Conservation (phyloP, 164 flowering plant genomes). For the Dillenia turbinata region DNA sequence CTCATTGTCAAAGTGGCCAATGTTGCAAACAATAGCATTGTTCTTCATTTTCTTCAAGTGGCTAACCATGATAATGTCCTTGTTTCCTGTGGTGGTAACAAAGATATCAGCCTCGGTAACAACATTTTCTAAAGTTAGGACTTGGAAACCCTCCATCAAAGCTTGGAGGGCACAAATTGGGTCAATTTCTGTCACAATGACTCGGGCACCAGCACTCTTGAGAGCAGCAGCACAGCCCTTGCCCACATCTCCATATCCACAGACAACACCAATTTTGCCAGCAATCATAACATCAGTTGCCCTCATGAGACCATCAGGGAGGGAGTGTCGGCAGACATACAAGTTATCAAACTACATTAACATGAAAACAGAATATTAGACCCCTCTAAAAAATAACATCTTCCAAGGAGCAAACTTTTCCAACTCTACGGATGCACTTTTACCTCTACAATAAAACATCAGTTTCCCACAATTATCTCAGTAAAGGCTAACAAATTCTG, state of each 20-base stretch:
- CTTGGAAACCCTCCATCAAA: constrained; percentile 11
- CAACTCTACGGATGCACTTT: too few species aligned
- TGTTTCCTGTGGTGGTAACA: constrained; percentile 20
- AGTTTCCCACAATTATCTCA: too few species aligned
- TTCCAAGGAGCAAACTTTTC: too few species aligned
- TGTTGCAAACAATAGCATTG: constrained; percentile 22
- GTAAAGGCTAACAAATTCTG: too few species aligned
- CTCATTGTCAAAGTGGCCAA: constrained; percentile 18
- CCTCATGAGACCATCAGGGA: too few species aligned
- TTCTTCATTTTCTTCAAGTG: constrained; percentile 25
- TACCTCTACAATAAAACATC: too few species aligned
- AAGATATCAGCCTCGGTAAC: constrained; percentile 14
- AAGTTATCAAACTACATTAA: constrained; percentile 15
- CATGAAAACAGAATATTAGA: constrained; percentile 1
- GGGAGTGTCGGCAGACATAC: constrained; percentile 5
- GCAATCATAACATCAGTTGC: background rate
- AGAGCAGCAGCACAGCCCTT: constrained; percentile 19
- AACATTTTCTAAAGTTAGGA: constrained; percentile 12
- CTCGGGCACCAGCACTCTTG: constrained; percentile 17
- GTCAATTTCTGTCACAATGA: constrained; percentile 17
- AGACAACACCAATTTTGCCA: constrained; percentile 1
- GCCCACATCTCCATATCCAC: constrained; percentile 17
- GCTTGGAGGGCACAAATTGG: constrained; percentile 22
- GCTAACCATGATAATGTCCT: constrained; percentile 16
- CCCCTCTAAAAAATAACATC: too few species aligned